phyloP scores from a whole-genome alignment of 768 basidiomycete species.

The Leucocoprinus birnbaumii region DNA sequence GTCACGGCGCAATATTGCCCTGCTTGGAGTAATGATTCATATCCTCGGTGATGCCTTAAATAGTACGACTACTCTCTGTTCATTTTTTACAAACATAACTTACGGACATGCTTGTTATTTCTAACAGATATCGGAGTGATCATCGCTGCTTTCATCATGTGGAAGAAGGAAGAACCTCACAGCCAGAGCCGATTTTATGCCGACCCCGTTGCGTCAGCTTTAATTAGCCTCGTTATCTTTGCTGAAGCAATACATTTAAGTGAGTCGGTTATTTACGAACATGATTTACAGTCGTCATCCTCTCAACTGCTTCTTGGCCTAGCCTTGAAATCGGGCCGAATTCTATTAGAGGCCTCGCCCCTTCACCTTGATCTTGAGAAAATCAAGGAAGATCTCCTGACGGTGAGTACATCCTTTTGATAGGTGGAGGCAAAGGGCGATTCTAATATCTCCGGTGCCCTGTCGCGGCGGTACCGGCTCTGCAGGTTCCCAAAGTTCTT shows the following conservation, averaged over 20 bases:
- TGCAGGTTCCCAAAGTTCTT: conserved; percentile 41
- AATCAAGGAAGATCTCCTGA: conserved; percentile 44
- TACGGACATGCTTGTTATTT: background rate
- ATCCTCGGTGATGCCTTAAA: conserved; percentile 52
- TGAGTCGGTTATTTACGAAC: conserved; percentile 20
- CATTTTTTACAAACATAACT: background rate
- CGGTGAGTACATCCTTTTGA: conserved; percentile 27
- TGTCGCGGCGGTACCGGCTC: background rate
- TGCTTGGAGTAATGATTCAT: conserved; percentile 48
- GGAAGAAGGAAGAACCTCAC: conserved; percentile 35
- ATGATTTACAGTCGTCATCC: background rate
- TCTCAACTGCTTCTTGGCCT: background rate
- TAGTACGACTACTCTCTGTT: conserved; percentile 30
- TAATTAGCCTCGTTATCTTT: conserved; percentile 51
- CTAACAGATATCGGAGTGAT: conserved; percentile 52
- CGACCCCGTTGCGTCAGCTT: conserved; percentile 49
- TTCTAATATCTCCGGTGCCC: background rate
- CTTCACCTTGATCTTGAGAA: conserved; percentile 46
- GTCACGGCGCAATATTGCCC: conserved; percentile 39
- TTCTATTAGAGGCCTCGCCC: conserved; percentile 51
- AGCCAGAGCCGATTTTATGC: conserved; percentile 44
- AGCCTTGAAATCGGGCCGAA: conserved; percentile 46
- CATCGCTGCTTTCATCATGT: conserved; percentile 45
- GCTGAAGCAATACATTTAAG: conserved; percentile 50
- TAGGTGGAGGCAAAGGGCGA: background rate